phyloP scores from a whole-genome alignment of 257 asterid species.

The Solanum gracilifrons region DNA sequence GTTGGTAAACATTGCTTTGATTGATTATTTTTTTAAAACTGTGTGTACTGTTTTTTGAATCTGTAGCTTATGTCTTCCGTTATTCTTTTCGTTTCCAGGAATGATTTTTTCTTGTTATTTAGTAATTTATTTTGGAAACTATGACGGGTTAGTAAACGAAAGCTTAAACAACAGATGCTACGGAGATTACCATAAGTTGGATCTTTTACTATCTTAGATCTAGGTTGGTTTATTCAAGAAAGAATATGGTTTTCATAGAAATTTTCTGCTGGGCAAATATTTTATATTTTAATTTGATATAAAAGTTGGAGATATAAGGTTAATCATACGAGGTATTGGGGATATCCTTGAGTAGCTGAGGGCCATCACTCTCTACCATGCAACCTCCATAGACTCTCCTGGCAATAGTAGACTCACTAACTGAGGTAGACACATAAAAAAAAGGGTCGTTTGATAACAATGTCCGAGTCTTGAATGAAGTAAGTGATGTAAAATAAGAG shows the following conservation, averaged over 20 bases:
- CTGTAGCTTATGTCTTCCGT: neutral
- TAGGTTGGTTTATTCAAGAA: neutral
- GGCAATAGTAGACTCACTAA: neutral
- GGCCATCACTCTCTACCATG: neutral
- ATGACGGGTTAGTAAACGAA: neutral
- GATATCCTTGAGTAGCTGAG: neutral
- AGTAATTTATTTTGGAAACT: no score
- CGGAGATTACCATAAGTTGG: neutral
- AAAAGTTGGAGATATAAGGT: neutral
- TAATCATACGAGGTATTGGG: neutral
- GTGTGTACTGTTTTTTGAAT: neutral
- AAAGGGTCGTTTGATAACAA: neutral
- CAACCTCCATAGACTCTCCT: neutral
- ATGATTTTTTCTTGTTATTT: neutral
- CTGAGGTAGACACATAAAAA: neutral
- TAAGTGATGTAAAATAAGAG: neutral
- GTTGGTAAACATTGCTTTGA: neutral
- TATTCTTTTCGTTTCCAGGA: neutral
- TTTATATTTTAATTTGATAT: neutral
- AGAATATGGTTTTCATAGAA: neutral
- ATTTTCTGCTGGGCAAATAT: neutral
- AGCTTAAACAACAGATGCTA: neutral
- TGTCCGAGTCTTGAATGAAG: neutral
- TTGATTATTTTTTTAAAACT: neutral
- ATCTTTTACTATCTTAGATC: neutral